A percentile compares a stretch with the other conserved stretches of the same genome.
These are phyloP conservation scores for Harringtonia lauricola DNA, from an alignment of 2,329 filamentous ascomycete species.

Conservation along the genomic window DNA sequence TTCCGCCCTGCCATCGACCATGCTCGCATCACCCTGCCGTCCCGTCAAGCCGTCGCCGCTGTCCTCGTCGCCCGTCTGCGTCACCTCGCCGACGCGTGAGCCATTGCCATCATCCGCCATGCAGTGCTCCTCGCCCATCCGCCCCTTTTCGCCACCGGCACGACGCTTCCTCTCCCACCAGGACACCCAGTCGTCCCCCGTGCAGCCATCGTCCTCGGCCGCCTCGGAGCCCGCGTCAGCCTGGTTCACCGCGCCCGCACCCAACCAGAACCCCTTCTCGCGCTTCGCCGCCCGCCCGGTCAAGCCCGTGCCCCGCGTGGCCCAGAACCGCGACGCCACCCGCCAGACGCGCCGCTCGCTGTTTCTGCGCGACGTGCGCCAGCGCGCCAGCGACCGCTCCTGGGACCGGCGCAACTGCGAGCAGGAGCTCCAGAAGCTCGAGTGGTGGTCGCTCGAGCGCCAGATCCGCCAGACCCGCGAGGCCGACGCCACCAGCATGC, in stretches of 20 bases:
- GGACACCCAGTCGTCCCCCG: constrained; percentile 34
- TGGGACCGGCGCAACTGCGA: constrained; percentile 54
- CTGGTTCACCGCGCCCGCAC: neutral
- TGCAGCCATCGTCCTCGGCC: constrained; percentile 17
- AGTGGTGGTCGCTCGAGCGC: constrained; percentile 28
- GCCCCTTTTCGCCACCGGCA: constrained; percentile 11
- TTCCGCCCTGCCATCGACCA: constrained; percentile 18
- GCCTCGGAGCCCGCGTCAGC: neutral
- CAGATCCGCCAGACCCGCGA: constrained; percentile 27
- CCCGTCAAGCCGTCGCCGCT: constrained; percentile 43
- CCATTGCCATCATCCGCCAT: constrained; percentile 23
- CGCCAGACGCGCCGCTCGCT: constrained; percentile 54
- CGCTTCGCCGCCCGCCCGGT: constrained; percentile 42
- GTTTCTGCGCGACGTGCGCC: constrained; percentile 58
- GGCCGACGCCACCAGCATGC: constrained; percentile 24
- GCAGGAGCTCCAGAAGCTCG: constrained; percentile 37
- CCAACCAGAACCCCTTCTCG: constrained; percentile 15
- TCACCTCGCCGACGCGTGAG: constrained; percentile 33
- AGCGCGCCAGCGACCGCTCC: constrained; percentile 45
- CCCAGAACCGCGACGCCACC: constrained; percentile 48
- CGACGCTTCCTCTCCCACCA: constrained; percentile 11
- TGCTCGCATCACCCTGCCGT: constrained; percentile 28
- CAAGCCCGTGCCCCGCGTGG: constrained; percentile 49
- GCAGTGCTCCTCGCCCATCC: constrained; percentile 23
- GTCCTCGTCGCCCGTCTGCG: constrained; percentile 46